Base-by-base conservation (phyloP, 495 filamentous ascomycete genomes). In the Glutinoglossum americanum region DNA sequence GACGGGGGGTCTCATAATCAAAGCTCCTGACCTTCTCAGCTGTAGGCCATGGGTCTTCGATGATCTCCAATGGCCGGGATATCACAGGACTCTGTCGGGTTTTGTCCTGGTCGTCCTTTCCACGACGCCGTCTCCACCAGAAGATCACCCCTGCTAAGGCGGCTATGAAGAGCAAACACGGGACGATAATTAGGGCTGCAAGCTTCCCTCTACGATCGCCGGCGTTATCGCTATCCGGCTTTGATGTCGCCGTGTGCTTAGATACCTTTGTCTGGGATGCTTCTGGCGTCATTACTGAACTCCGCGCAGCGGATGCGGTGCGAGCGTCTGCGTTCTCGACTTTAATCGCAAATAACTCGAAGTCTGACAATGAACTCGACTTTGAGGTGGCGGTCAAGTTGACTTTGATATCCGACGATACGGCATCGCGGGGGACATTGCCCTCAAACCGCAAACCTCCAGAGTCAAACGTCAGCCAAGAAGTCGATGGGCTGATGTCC, bases 391-490 rank as follows among this genome's bases (percentile, higher is more conserved):
- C 78, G 11, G 66, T 75, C 48, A 86, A 64, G 30, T 69, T 68
- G n/a, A 83, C 64, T 0, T 61, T 62, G 44, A 77, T 68, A 28
- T 68, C 69, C 10, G 69, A 61, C 3, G 74, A 66, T 10, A 67
- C 60, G 8, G 72, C 53, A 32, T 73, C 68, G 0, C 60, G 60
- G 0, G 89, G 85, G 25, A 84, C 78, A 13, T 74, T 70, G 6
- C 88, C 87, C 23, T 69, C 75, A 5, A 93, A 69, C 1, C 72
- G 74, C 59, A 74, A 66, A 41, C 74, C 78, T 10, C 63, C 65
- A 11, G 74, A 54, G 61, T 85, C 76, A 60, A 86, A 86, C 1
- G 69, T 71, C 10, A 92, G 70, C 89, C 87, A 94, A 15, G 77
- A 66, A 8, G 72, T 66, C 1, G 79, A 67, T 1, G 72, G 60